Percentiles rank a stretch among this genome's conserved stretches.
Conservation (phyloP, 805 yeast genomes). For the Trichomonascus vanleenenianus region DNA sequence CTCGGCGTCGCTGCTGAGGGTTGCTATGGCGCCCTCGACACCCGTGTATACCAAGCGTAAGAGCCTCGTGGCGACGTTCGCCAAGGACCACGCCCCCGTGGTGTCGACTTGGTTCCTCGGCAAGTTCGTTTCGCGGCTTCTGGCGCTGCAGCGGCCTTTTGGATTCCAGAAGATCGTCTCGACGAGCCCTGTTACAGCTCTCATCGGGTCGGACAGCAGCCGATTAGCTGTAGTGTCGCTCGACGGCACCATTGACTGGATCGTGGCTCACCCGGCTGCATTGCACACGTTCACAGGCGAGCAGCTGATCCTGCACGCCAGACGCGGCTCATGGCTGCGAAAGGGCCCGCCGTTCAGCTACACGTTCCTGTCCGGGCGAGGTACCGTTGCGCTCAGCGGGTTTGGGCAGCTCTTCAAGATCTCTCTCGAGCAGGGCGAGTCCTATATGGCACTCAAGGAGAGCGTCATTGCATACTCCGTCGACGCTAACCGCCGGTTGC, state of each 20-base stretch:
- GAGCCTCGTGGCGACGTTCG: slow-evolving; percentile 37
- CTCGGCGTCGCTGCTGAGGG: slow-evolving; percentile 25
- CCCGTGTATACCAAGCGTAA: slow-evolving; percentile 34
- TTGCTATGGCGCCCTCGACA: slow-evolving; percentile 36
- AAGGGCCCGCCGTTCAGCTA: slow-evolving; percentile 25
- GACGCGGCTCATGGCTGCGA: slow-evolving; percentile 1
- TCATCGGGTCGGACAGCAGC: slow-evolving; percentile 19
- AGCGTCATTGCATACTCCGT: slow-evolving; percentile 36
- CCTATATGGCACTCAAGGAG: slow-evolving; percentile 33
- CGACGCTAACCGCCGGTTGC: slow-evolving; percentile 10
- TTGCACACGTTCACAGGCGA: slow-evolving; percentile 41
- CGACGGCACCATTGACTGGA: slow-evolving; percentile 38
- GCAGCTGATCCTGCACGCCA: slow-evolving; percentile 16
- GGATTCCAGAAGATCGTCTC: slow-evolving; percentile 20
- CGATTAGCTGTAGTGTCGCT: slow-evolving; percentile 32
- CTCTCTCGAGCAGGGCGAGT: slow-evolving; percentile 33
- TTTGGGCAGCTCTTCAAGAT: slow-evolving; percentile 35
- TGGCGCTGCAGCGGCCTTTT: slow-evolving; percentile 5
- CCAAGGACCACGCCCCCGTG: slow-evolving; percentile 21
- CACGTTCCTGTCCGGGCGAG: slow-evolving; percentile 36
- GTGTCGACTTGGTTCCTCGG: slow-evolving; percentile 5
- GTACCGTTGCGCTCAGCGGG: slow-evolving; percentile 36
- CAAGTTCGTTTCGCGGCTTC: slow-evolving; percentile 1
- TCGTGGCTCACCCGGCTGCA: slow-evolving; percentile 30
- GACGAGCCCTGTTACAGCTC: slow-evolving; percentile 24